Evolutionary conservation across 164 flowering plant genomes (phyloP), one percentile per base, ranked within the genome.

Genomic region (Nelumbo lutea): DNA sequence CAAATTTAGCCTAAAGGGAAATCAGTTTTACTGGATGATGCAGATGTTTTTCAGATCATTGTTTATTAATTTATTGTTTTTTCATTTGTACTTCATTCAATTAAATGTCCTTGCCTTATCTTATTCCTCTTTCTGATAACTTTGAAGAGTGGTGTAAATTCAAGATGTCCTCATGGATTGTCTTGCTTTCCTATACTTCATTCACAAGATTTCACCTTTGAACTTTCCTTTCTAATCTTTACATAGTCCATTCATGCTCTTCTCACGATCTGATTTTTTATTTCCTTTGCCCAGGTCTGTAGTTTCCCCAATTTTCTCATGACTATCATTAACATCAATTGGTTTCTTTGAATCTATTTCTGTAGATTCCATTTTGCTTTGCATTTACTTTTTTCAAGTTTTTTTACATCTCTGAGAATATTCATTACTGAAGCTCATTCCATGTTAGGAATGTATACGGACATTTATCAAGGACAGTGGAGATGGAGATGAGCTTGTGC

Each of bases 361-460:
- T 53, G 15, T 46, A 46, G 4, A 46, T 46, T 46, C 27, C 7
- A 46, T 46, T 46, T 46, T 46, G 5, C 7, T 53, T 15, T n/a
- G 8, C 41, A 42, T 38, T 56, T 56, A 52, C 2, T 42, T 15
- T 39, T 41, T 51, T 66, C 9, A 40, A n/a, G 38, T 40, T 53
- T 15, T 64, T 8, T 8, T 15, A 14, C 53, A 6, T 55, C 3
- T 57, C 1, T 66, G 41, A 4, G 8, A 1, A 44, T 2, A 46
- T 40, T 27, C 59, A 14, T 13, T 56, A 13, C 4, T 46, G 39
- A 42, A 57, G 42, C 8, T 14, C 65, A 7, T 64, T 53, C 13
- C 59, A 65, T 79, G 52, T n/a, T 82, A 94, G 98, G 87, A 76
- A 51, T 78, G 85, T 60, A 42, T 94, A 55, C 76, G 96, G 41